Percentiles rank a stretch among this genome's conserved stretches.
phyloP scores from a whole-genome alignment of 441 rosid genomes.

The Syzygium malaccense region DNA sequence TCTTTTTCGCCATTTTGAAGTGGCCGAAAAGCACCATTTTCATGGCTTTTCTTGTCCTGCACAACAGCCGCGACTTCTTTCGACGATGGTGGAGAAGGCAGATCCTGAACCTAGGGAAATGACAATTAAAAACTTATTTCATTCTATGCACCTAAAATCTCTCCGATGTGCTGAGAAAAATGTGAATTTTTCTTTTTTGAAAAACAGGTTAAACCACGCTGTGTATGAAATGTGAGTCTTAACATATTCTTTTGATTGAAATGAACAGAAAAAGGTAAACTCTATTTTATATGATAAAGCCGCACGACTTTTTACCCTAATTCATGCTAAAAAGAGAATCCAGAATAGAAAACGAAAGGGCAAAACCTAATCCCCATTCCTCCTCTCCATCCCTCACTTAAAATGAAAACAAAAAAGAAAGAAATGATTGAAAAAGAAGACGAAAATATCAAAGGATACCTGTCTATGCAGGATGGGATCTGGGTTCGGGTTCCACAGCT shows the following conservation, averaged over 20 bases:
- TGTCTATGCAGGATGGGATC: background rate
- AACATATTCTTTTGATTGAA: background rate
- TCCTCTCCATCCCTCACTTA: background rate
- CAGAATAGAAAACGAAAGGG: background rate
- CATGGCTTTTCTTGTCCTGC: background rate
- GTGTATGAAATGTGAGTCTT: background rate
- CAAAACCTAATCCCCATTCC: background rate
- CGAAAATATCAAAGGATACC: background rate
- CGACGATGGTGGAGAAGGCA: background rate
- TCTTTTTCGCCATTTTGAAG: background rate
- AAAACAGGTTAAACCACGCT: background rate
- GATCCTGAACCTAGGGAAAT: background rate
- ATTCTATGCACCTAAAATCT: background rate
- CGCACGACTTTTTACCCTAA: background rate
- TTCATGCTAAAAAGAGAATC: background rate
- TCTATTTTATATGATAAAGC: background rate
- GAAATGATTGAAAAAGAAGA: background rate
- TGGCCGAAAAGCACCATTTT: background rate
- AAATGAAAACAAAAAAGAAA: background rate
- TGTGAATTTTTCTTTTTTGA: too few species aligned
- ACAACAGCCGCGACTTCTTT: background rate
- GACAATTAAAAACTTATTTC: background rate
- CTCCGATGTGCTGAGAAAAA: background rate
- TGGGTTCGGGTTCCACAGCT: conserved; percentile 13
- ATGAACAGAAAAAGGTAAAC: background rate